These are phyloP conservation scores for Elongisporangium undulatum DNA, from an alignment of 352 stramenopile genomes.

Conservation along the genomic window DNA sequence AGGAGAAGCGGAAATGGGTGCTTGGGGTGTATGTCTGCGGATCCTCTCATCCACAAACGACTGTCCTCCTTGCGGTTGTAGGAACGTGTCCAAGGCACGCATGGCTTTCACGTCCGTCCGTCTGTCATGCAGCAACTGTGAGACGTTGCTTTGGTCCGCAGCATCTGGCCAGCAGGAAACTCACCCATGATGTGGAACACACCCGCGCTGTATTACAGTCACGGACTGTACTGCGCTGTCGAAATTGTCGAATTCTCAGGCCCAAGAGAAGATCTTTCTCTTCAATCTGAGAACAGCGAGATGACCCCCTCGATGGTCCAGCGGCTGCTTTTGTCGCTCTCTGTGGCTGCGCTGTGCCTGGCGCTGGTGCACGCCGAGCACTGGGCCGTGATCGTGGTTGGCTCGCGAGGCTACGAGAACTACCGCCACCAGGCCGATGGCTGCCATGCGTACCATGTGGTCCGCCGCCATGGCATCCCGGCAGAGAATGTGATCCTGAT, in stretches of 20 bases:
- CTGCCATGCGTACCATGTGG: conserved; percentile 90
- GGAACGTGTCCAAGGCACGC: not conserved
- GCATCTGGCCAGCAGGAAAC: not conserved
- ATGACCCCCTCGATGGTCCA: conserved; percentile 4
- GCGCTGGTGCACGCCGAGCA: conserved; percentile 39
- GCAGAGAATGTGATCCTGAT: conserved; percentile 89
- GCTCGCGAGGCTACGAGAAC: conserved; percentile 87
- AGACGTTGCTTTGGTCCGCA: not conserved
- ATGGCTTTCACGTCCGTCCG: not conserved
- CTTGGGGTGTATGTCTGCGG: not conserved
- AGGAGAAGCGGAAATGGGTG: not conserved
- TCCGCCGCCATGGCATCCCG: conserved; percentile 83
- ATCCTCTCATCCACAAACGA: not conserved
- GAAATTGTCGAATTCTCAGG: not conserved
- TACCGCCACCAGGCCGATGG: conserved; percentile 90
- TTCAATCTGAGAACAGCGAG: not conserved
- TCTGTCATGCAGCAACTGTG: not conserved
- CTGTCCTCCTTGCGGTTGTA: not conserved
- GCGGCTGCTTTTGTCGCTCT: conserved; percentile 3
- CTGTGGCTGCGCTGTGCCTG: conserved; percentile 11
- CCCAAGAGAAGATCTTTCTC: not conserved
- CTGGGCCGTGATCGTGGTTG: conserved; percentile 90
- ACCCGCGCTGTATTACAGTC: not conserved
- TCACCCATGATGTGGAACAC: not conserved
- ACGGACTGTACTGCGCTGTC: not conserved